Evolutionary conservation across 2,329 filamentous ascomycete species (phyloP), one percentile per base, ranked within the genome.

Genomic region (Aspergillus spinulosporus): DNA sequence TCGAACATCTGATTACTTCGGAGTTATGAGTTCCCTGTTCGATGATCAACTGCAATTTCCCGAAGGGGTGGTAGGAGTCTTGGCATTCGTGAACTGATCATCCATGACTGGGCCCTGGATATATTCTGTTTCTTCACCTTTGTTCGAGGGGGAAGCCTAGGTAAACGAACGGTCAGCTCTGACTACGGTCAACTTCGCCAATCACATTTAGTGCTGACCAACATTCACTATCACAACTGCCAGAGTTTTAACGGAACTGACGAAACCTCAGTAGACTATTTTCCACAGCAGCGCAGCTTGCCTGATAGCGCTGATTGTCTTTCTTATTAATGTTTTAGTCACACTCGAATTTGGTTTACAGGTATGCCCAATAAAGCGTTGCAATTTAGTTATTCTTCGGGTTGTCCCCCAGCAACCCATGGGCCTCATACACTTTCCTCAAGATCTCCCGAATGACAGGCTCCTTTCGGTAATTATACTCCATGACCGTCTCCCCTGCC

Each of bases 391-490:
- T n/a, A 3, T 42, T 36, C 3, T 14, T 43, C 26, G 14, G 3
- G 6, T 28, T 26, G 3, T 43, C 7, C 14, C 15, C 28, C 15
- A 55, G n/a, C 9, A 51, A 7, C 6, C 54, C 54, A 44, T 57
- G 44, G 6, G 49, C 44, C 49, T 52, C 31, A 32, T 31, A 74
- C n/a, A 71, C 72, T 46, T 66, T 70, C 15, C 60, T 56, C 50
- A 74, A 53, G 36, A 81, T 80, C 50, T 72, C 71, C 28, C 66
- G 64, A 44, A 80, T 72, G 1, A 72, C 69, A 0, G 64, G 58
- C 21, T 80, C 68, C 64, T 81, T 80, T 26, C 77, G 68, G 1
- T 57, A 39, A 49, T 71, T 80, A 57, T 81, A 81, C 12, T 72
- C 63, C 62, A 64, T 64, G 26, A 74, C 64, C 4, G 59, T 61